A percentile compares a stretch with the other conserved stretches of the same genome.
phyloP scores from a whole-genome alignment of 345 rosid genomes.

The Gossypium thurberi region DNA sequence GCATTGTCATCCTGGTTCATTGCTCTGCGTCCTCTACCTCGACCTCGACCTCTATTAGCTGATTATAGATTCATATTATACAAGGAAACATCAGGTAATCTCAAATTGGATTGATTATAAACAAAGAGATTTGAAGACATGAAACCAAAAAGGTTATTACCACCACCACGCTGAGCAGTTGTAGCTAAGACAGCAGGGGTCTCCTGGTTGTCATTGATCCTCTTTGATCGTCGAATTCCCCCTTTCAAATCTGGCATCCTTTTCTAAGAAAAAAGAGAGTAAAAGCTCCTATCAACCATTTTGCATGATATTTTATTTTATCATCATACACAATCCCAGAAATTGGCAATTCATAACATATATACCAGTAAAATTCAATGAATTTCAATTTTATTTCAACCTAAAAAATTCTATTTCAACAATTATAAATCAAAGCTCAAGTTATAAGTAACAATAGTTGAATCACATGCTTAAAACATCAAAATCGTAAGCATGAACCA shows the following conservation, averaged over 20 bases:
- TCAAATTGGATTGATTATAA: slow-evolving; percentile 5
- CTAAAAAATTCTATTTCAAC: background rate
- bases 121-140: background rate
- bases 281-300: slow-evolving; percentile 10
- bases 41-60: slow-evolving; percentile 31
- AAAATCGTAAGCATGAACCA: background rate
- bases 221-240: slow-evolving; percentile 39
- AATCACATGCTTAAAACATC: background rate
- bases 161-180: slow-evolving; percentile 26
- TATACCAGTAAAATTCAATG: background rate
- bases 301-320: background rate
- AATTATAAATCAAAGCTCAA: background rate
- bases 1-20: slow-evolving; percentile 34
- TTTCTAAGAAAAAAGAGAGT: slow-evolving; percentile 24
- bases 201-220: slow-evolving; percentile 33
- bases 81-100: slow-evolving; percentile 10
- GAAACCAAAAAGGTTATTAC: background rate
- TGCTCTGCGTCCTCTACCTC: slow-evolving; percentile 33
- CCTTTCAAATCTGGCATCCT: slow-evolving; percentile 40
- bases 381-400: background rate
- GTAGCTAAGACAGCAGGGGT: slow-evolving; percentile 28
- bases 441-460: background rate
- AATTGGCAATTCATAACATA: background rate
- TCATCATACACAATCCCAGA: background rate
- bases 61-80: slow-evolving; percentile 8